Conservation (phyloP, 2,329 filamentous ascomycete species). For the Trichoderma gracile region DNA sequence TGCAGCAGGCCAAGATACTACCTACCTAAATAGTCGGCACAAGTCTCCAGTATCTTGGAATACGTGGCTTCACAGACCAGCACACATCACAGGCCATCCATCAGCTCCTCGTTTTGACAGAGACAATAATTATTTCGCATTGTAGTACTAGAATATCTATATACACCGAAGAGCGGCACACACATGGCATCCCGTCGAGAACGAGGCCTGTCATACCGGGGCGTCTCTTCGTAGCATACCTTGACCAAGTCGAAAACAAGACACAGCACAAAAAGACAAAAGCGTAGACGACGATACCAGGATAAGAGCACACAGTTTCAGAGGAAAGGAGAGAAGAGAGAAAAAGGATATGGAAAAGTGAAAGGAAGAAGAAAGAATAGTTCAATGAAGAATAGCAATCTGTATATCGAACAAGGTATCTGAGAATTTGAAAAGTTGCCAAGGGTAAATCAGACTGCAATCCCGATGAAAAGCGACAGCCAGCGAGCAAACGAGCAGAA, state of each 20-base stretch:
- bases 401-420: constrained; percentile 64
- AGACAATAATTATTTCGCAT: constrained; percentile 13
- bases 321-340: not conserved
- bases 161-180: constrained; percentile 7
- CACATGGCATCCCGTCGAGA: not conserved
- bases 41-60: no score
- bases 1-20: no score
- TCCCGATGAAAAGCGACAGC: constrained; percentile 10
- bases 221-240: constrained; percentile 6
- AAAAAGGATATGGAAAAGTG: not conserved
- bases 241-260: constrained; percentile 10
- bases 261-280: constrained; percentile 2
- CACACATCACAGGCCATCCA: not conserved
- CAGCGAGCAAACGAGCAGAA: constrained; percentile 22
- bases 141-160: constrained; percentile 24
- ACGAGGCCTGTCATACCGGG: not conserved
- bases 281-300: not conserved
- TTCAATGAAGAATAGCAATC: constrained; percentile 33
- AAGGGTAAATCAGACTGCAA: constrained; percentile 28
- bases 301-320: constrained; percentile 11
- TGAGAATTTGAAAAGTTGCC: constrained; percentile 39
- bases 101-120: constrained; percentile 6
- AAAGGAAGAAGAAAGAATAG: constrained; percentile 15
- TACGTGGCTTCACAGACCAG: not conserved
- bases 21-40: no score